Evolutionary conservation across 148 eudicot genomes (phyloP), one percentile per base, ranked within the genome.

Genomic region (Rhododendron mucronatum): DNA sequence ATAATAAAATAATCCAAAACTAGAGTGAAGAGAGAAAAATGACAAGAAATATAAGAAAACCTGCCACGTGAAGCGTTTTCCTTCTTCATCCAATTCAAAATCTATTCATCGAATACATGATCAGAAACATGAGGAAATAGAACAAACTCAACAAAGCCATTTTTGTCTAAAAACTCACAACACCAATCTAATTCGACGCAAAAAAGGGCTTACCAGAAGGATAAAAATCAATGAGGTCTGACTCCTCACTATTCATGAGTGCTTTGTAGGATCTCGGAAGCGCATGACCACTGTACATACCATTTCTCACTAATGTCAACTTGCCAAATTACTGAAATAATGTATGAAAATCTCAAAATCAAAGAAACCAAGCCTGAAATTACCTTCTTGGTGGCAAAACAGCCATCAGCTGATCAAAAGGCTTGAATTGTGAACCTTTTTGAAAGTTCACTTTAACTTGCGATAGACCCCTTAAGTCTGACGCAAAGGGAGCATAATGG

Each of bases 311-410:
- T 8, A 77, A 44, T 21, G 3, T 10, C 21, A 21, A 41, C 0
- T 44, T 7, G 0, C 26, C 50, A 77, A 67, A 76, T 16, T 76
- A 20, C 1, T 1, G 11, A 16, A 44, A 20, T 9, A 77, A 44
- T 21, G 12, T 10, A 76, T 20, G 80, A 77, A 41, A 77, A 41
- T 20, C 13, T 12, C 0, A 9, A 44, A 41, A 41, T 7, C 26
- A 75, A 75, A 15, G 16, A 30, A 30, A 74, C 1, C 16, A 14
- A 78, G 39, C n/a, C 15, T 2, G 30, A 9, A 26, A 5, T 61
- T 78, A 95, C 96, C 96, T 95, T 82, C 86, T 89, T 0, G 95
- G 95, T 15, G 98, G 98, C 39, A 95, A 90, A 1, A 92, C 93
- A 28, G 90, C 92, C 96, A 93, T 87, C 10, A 95, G 90, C 55